phyloP scores from a whole-genome alignment of 2,329 filamentous ascomycete genomes.

The Colletotrichum lindemuthianum region DNA sequence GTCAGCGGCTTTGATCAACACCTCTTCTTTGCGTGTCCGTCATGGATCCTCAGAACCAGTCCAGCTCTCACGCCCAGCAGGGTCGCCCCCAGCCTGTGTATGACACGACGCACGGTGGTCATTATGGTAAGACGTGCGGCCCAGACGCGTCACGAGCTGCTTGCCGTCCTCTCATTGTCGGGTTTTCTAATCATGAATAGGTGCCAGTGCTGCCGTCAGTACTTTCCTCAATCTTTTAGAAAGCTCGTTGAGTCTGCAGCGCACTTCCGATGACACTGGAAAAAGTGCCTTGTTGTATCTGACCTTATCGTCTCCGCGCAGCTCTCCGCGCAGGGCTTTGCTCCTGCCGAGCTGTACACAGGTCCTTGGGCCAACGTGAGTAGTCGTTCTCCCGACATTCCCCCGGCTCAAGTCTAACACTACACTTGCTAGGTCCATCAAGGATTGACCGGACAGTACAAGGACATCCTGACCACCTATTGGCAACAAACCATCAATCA shows the following conservation, averaged over 20 bases:
- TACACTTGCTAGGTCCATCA: conserved; percentile 82
- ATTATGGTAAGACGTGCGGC: conserved; percentile 71
- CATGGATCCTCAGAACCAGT: conserved; percentile 52
- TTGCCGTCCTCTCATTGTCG: conserved; percentile 38
- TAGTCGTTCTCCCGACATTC: conserved; percentile 26
- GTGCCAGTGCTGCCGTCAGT: conserved; percentile 75
- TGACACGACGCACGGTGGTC: conserved; percentile 77
- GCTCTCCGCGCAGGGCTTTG: conserved; percentile 88
- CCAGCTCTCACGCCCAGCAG: conserved; percentile 53
- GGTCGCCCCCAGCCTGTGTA: conserved; percentile 73
- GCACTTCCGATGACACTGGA: not conserved
- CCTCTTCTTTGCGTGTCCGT: no score
- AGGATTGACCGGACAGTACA: conserved; percentile 90
- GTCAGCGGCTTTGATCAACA: no score
- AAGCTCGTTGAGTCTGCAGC: not conserved
- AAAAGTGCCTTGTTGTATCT: not conserved
- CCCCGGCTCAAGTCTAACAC: not conserved
- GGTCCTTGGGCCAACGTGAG: conserved; percentile 94
- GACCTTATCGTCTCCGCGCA: conserved; percentile 46
- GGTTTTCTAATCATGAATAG: conserved; percentile 49
- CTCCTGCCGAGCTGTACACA: conserved; percentile 92
- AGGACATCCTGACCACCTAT: conserved; percentile 97
- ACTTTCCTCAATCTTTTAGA: not conserved
- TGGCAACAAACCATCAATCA: conserved; percentile 99
- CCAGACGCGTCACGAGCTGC: conserved; percentile 29